Evolutionary conservation across 371 early-diverging fungal genomes (phyloP).

Genomic region (Rhizomucor pusillus): DNA sequence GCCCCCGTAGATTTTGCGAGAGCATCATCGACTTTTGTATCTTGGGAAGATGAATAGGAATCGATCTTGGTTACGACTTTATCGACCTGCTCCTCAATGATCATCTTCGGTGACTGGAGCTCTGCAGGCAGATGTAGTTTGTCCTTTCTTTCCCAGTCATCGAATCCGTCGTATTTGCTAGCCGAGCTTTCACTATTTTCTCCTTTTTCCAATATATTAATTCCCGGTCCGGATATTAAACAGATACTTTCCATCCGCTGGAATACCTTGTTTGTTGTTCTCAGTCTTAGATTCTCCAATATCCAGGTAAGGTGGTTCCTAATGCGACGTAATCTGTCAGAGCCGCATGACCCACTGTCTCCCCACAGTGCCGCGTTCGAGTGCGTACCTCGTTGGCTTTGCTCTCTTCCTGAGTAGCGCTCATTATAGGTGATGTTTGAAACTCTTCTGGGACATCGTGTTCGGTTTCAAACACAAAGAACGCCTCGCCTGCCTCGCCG

Average conservation of each 20-base stretch:
- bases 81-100: constrained; percentile 53
- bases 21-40: background rate
- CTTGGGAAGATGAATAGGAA: constrained; percentile 13
- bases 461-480: constrained; percentile 93
- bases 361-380: background rate
- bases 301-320: constrained; percentile 51
- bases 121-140: constrained; percentile 36
- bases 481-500: constrained; percentile 98
- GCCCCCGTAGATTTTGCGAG: background rate
- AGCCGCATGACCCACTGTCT: background rate
- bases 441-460: constrained; percentile 87
- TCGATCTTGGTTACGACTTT: constrained; percentile 49
- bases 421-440: constrained; percentile 87
- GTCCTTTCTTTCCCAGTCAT: constrained; percentile 24
- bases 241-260: too few relatives aligned
- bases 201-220: background rate
- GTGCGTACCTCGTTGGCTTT: constrained; percentile 37
- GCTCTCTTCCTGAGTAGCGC: constrained; percentile 46
- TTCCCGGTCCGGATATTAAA: too few relatives aligned
- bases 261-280: constrained; percentile 15
- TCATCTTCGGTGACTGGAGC: constrained; percentile 51
- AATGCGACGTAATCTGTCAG: background rate
- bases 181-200: background rate
- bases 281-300: constrained; percentile 34
- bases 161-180: constrained; percentile 36